Percentiles rank a stretch among this genome's conserved stretches.
Conservation (phyloP, 2,329 filamentous ascomycete species). For the Fusarium guadeloupense region DNA sequence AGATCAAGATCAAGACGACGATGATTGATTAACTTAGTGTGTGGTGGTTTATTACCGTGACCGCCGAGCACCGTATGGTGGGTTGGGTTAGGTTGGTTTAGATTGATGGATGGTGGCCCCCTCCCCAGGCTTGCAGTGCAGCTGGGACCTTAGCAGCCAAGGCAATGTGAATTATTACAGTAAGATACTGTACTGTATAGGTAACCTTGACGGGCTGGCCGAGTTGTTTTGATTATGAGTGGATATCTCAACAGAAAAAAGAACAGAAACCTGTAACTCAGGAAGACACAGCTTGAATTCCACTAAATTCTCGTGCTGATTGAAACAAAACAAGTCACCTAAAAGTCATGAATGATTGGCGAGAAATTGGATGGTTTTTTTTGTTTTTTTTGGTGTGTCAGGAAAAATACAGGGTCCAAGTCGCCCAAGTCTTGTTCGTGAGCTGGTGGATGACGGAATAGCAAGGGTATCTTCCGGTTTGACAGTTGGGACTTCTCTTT, state of each 20-base stretch:
- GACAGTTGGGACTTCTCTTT: slow-evolving; percentile 19
- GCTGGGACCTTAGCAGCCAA: not conserved
- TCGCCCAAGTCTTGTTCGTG: slow-evolving; percentile 30
- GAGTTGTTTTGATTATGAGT: not conserved
- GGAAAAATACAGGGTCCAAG: slow-evolving; percentile 32
- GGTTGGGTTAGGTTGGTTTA: slow-evolving; percentile 27
- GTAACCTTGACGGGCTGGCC: not conserved
- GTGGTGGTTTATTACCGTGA: slow-evolving; percentile 31
- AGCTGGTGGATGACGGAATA: slow-evolving; percentile 31
- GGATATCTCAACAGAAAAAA: too few species aligned
- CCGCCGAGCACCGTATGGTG: slow-evolving; percentile 13
- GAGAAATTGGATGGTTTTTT: slow-evolving; percentile 14
- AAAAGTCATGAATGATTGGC: not conserved
- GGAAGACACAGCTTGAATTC: not conserved
- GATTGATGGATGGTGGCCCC: slow-evolving; percentile 25
- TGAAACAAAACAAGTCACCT: not conserved
- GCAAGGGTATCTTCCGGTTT: slow-evolving; percentile 30
- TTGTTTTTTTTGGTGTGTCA: slow-evolving; percentile 21
- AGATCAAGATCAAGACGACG: slow-evolving; percentile 7
- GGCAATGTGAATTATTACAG: slow-evolving; percentile 8
- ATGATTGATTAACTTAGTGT: slow-evolving; percentile 16
- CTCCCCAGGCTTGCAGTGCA: slow-evolving; percentile 13
- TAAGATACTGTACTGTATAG: not conserved
- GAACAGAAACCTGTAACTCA: too few species aligned
- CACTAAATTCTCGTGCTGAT: too few species aligned